Conservation (phyloP, 306 rosid species). For the Medicago lupulina region DNA sequence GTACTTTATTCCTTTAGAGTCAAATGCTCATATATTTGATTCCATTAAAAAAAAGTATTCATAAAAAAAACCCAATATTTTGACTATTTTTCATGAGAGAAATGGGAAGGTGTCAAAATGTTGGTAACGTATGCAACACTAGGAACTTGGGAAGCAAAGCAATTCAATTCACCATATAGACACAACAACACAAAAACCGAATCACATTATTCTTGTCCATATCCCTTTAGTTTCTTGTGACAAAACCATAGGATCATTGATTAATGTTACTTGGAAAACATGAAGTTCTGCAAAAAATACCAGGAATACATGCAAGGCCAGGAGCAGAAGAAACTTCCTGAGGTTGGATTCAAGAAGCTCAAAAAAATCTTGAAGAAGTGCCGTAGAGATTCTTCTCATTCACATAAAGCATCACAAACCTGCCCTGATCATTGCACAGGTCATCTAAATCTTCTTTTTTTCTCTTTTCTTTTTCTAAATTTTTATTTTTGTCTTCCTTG, state of each 20-base stretch:
- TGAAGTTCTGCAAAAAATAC: slow-evolving; percentile 97
- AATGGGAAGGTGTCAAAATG: neutral
- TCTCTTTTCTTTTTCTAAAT: neutral
- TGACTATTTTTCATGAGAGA: too few relatives aligned
- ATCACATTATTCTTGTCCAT: neutral
- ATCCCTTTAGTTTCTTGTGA: neutral
- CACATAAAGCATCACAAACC: slow-evolving; percentile 44
- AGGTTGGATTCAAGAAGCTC: slow-evolving; percentile 83
- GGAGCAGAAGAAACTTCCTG: slow-evolving; percentile 72
- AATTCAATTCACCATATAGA: neutral
- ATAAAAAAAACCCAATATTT: too few relatives aligned
- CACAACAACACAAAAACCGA: neutral
- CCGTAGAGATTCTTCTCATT: slow-evolving; percentile 48
- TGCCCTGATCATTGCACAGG: slow-evolving; percentile 83
- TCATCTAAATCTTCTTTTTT: slow-evolving; percentile 29
- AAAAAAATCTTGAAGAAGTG: slow-evolving; percentile 88
- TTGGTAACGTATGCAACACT: neutral
- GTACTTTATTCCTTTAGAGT: too few relatives aligned
- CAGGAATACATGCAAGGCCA: slow-evolving; percentile 84
- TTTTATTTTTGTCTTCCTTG: neutral
- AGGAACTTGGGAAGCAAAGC: neutral
- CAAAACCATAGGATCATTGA: neutral
- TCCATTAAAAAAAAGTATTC: too few relatives aligned
- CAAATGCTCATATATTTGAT: too few relatives aligned
- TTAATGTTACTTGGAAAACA: slow-evolving; percentile 42